These are phyloP conservation scores for Myriosclerotinia curreyana DNA, from an alignment of 2,329 filamentous ascomycete genomes.

Conservation along the genomic window DNA sequence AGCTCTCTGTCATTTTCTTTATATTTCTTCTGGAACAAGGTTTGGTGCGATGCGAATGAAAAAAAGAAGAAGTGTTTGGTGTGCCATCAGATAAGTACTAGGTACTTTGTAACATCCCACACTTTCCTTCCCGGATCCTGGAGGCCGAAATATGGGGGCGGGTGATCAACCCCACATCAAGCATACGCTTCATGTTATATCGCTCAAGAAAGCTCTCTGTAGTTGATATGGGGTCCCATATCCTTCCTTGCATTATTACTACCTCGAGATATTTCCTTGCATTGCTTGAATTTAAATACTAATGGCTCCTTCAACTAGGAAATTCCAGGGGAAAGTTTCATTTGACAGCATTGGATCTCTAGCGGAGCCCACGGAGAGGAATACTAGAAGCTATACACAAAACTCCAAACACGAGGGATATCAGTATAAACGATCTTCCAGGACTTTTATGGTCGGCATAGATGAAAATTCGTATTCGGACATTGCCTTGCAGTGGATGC, in stretches of 20 bases:
- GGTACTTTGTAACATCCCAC: constrained; percentile 16
- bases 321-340: constrained; percentile 66
- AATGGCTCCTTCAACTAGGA: constrained; percentile 40
- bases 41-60: not conserved
- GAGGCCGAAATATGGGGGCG: constrained; percentile 19
- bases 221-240: not conserved
- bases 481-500: constrained; percentile 70
- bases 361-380: constrained; percentile 58
- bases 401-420: constrained; percentile 72
- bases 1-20: constrained; percentile 23
- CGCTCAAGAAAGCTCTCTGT: constrained; percentile 11
- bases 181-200: constrained; percentile 16
- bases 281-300: not conserved
- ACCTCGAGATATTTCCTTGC: not conserved
- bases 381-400: constrained; percentile 61
- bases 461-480: constrained; percentile 74
- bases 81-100: constrained; percentile 5
- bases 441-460: constrained; percentile 69
- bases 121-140: constrained; percentile 18
- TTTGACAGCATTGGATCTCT: constrained; percentile 69
- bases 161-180: constrained; percentile 22
- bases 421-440: constrained; percentile 61
- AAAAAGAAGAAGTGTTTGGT: not conserved
- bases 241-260: constrained; percentile 8
- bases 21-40: not conserved